Evolutionary conservation across 495 filamentous ascomycete genomes (phyloP), one percentile per base, ranked within the genome.

Genomic region (Aspergillus taichungensis): DNA sequence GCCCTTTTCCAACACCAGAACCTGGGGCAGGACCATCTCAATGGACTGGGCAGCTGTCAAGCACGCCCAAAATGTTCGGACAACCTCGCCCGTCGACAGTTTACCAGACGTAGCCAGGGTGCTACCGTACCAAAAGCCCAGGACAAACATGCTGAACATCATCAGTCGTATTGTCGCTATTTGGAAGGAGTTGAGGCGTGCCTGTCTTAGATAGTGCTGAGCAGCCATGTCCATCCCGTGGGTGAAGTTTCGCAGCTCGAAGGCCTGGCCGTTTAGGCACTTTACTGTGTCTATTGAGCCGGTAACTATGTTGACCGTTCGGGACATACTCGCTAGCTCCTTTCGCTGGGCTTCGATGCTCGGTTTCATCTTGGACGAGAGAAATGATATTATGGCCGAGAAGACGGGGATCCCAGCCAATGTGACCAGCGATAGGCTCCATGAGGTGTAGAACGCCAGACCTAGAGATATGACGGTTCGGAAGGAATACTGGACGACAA

Each of bases 51-150:
- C 79, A 7, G 85, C 85, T 45, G 78, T 79, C 34, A 95, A 68
- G 24, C 81, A 85, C 10, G 84, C 77, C 74, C 88, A 94, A 50
- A 96, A 94, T 0, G 88, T 85, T 3, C 88, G 90, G 36, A 95
- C 58, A 12, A 95, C 78, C 38, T 82, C 72, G 6, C 84, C 90
- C 0, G 87, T 66, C 10, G 73, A 72, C 33, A 78, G 63, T 12
- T 73, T 58, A 2, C 72, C 74, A 6, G 64, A 57, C 8, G 63
- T 63, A 13, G 88, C 78, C 6, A 94, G 69, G 1, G 73, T 62
- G 40, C 80, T 78, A 0, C 89, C 90, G 59, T 88, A 94, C 79
- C 86, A 96, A 53, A 98, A 96, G 0, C 90, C 91, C 52, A 88
- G 78, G 1, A 94, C 84, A 45, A 97, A 95, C 66, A 97, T 83